These are phyloP conservation scores for Diutina siamensis DNA, from an alignment of 1,139 yeast species.

Conservation along the genomic window DNA sequence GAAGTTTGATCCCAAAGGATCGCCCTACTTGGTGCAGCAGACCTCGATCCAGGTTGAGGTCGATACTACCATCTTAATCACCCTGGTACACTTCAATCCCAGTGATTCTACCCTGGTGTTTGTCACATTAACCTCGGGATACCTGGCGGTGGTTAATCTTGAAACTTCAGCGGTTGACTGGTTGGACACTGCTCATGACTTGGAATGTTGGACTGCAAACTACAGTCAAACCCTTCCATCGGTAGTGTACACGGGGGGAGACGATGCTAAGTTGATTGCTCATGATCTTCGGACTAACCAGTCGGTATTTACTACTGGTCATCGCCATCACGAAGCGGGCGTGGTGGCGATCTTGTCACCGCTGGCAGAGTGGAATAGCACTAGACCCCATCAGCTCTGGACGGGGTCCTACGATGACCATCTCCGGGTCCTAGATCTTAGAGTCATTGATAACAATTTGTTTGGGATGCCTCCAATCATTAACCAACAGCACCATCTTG, in stretches of 20 bases:
- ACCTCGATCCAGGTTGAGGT: slow-evolving; percentile 31
- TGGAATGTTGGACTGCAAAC: slow-evolving; percentile 87
- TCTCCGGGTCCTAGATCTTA: slow-evolving; percentile 56
- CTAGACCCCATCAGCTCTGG: slow-evolving; percentile 48
- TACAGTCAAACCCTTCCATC: slow-evolving; percentile 50
- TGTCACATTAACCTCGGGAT: slow-evolving; percentile 54
- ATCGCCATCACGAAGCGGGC: slow-evolving; percentile 40
- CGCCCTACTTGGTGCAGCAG: neutral
- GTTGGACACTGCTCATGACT: slow-evolving; percentile 33
- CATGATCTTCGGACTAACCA: slow-evolving; percentile 50
- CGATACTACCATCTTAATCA: slow-evolving; percentile 32
- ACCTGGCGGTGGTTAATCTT: slow-evolving; percentile 24
- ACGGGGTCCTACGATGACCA: slow-evolving; percentile 91
- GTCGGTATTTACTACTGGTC: slow-evolving; percentile 42
- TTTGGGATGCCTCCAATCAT: slow-evolving; percentile 36
- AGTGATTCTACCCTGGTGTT: slow-evolving; percentile 20
- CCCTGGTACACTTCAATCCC: slow-evolving; percentile 58
- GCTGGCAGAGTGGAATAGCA: slow-evolving; percentile 25
- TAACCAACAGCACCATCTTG: slow-evolving; percentile 38
- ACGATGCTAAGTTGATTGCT: slow-evolving; percentile 66
- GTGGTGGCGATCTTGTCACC: slow-evolving; percentile 64
- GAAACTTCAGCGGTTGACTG: slow-evolving; percentile 9
- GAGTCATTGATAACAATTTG: slow-evolving; percentile 36
- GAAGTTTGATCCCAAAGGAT: slow-evolving; percentile 22
- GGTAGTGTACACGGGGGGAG: slow-evolving; percentile 83